phyloP scores from a whole-genome alignment of 1,284 basidiomycete species.

The Melampsora abietis-canadensis region DNA sequence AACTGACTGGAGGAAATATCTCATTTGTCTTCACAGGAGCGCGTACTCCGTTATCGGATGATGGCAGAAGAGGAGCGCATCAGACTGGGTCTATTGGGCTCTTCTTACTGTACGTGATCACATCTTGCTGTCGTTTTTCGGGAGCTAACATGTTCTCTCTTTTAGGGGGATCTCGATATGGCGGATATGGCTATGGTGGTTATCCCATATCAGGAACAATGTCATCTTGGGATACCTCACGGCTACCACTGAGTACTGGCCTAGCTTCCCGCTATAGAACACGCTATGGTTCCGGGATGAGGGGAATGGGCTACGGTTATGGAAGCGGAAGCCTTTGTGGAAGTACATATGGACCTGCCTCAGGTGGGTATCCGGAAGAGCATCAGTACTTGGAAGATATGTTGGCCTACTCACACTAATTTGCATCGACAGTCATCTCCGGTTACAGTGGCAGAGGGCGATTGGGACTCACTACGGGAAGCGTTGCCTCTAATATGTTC shows the following conservation, averaged over 20 bases:
- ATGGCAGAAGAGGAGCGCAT: constrained; percentile 42
- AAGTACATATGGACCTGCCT: background rate
- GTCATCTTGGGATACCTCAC: constrained; percentile 24
- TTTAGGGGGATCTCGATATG: constrained; percentile 34
- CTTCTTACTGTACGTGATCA: constrained; percentile 24
- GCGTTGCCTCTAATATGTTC: constrained; percentile 5
- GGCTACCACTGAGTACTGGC: constrained; percentile 20
- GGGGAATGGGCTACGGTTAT: background rate
- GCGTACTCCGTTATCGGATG: constrained; percentile 15
- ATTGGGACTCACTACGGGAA: background rate
- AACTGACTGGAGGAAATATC: background rate
- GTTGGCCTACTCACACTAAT: background rate
- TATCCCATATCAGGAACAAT: constrained; percentile 11
- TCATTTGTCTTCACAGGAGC: constrained; percentile 18
- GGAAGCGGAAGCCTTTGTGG: background rate
- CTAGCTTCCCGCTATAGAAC: constrained; percentile 29
- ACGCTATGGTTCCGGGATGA: constrained; percentile 6
- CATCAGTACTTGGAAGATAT: background rate
- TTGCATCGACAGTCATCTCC: background rate
- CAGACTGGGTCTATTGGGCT: constrained; percentile 25
- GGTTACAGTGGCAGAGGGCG: background rate
- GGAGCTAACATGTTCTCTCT: background rate
- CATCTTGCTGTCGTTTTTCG: background rate
- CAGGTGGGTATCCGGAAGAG: constrained; percentile 1
- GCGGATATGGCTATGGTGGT: constrained; percentile 24